Evolutionary conservation across 371 early-diverging fungal species (phyloP), one percentile per base, ranked within the genome.

Genomic region (Aphelidium insulamus): DNA sequence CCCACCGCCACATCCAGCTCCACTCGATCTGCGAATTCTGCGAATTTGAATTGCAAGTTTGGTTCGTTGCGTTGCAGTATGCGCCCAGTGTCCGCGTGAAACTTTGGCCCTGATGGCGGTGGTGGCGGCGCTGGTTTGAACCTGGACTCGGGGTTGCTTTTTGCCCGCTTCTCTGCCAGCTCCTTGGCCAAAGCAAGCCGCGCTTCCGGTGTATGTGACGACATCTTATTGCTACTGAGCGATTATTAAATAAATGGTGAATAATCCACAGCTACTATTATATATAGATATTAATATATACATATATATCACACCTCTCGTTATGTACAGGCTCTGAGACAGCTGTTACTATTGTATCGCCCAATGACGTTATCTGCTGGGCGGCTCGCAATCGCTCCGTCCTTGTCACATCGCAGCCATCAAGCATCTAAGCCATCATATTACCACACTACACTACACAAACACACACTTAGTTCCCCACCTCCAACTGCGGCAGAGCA

Each of bases 41-140:
- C 20, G 17, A 50, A 33, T 8, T 18, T 9, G 35, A 50, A 64
- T 2, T 14, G 4, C 50, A 54, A 59, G 31, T 56, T 59, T 2
- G 59, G 59, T 33, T 65, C 50, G 40, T 65, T 65, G 26, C 36
- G 37, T 38, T 59, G 65, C 11, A 57, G 33, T 1, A 54, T 39
- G 12, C 55, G 46, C 2, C 64, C 64, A n/a, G n/a, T n/a, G 38
- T 59, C 58, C 12, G 44, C 31, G 5, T 38, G 50, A 26, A 38
- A 31, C 5, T 43, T 34, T 16, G 32, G 24, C n/a, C 14, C 17
- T 40, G 23, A 28, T 2, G 34, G 28, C 4, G 14, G 8, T 10
- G 15, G 15, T 2, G 19, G 16, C 3, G 37, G 33, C 23, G 12
- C 16, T 0, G 26, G 10, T 28, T 18, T 27, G 38, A 30, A 11